A percentile compares a stretch with the other conserved stretches of the same genome.
These are phyloP conservation scores for Cladorrhinum samala DNA, from an alignment of 495 filamentous ascomycete species.

Conservation along the genomic window DNA sequence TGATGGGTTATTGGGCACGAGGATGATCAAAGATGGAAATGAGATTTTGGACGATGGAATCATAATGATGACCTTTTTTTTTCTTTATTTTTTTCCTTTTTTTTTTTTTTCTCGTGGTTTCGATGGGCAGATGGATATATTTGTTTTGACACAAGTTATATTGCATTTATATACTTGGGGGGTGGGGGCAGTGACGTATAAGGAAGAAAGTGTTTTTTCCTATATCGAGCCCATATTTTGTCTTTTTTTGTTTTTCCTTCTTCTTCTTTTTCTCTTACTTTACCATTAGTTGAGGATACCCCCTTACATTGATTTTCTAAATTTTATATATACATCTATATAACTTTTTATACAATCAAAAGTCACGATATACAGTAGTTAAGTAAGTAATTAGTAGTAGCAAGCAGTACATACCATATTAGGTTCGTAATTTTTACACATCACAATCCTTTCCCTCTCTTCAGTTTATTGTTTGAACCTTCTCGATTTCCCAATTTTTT, in stretches of 20 bases:
- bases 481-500: no score
- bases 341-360: no score
- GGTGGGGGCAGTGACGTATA: no score
- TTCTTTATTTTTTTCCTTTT: neutral
- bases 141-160: no score
- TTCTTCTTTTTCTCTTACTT: neutral
- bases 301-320: neutral
- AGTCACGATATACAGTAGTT: neutral
- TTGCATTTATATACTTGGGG: no score
- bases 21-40: neutral
- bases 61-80: neutral
- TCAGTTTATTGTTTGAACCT: no score
- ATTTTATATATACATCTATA: neutral
- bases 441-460: no score
- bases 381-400: no score
- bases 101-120: neutral
- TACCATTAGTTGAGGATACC: neutral
- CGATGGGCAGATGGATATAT: neutral
- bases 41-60: neutral
- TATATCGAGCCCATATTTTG: no score
- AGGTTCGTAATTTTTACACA: no score
- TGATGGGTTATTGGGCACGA: neutral
- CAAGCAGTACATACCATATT: no score
- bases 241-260: neutral
- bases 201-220: no score